Evolutionary conservation across 805 yeast species (phyloP).

Genomic region (Teunomyces stri): DNA sequence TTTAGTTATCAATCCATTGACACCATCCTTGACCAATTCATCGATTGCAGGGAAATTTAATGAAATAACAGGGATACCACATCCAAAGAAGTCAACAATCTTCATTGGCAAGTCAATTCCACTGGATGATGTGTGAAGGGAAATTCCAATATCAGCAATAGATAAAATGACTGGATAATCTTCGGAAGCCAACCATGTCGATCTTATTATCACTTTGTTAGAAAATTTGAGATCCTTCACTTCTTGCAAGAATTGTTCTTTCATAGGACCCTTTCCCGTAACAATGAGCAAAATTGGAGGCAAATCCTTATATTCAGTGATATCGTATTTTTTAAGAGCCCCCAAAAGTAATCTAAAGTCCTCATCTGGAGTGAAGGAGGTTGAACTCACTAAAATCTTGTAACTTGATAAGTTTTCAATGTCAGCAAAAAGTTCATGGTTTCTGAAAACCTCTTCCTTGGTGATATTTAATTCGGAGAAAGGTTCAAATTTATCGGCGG

Average conservation of each 20-base stretch:
- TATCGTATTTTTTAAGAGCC: slow-evolving; percentile 63
- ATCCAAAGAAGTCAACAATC: slow-evolving; percentile 92
- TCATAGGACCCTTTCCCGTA: slow-evolving; percentile 96
- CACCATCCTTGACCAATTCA: slow-evolving; percentile 69
- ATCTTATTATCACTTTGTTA: slow-evolving; percentile 52
- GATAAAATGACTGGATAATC: slow-evolving; percentile 78
- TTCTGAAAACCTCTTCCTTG: slow-evolving; percentile 23
- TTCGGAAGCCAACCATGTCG: slow-evolving; percentile 74
- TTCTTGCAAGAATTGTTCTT: slow-evolving; percentile 45
- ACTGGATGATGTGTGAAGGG: slow-evolving; percentile 86
- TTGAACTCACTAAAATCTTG: slow-evolving; percentile 76
- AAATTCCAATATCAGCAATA: slow-evolving; percentile 82
- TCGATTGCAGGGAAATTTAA: slow-evolving; percentile 70
- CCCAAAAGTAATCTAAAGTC: slow-evolving; percentile 69
- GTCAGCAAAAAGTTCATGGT: slow-evolving; percentile 26
- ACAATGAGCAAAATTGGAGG: slow-evolving; percentile 67
- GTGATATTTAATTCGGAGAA: slow-evolving; percentile 29
- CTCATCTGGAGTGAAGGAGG: slow-evolving; percentile 96
- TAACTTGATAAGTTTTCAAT: slow-evolving; percentile 34
- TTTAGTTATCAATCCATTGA: slow-evolving; percentile 62
- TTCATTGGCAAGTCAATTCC: slow-evolving; percentile 98
- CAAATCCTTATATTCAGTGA: slow-evolving; percentile 14
- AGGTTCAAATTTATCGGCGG: slow-evolving; percentile 67
- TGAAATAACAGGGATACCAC: slow-evolving; percentile 89
- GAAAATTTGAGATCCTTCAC: slow-evolving; percentile 47